A percentile compares a stretch with the other conserved stretches of the same genome.
These are phyloP conservation scores for Kalmusia sp. DNA, from an alignment of 2,329 filamentous ascomycete species.

Conservation along the genomic window DNA sequence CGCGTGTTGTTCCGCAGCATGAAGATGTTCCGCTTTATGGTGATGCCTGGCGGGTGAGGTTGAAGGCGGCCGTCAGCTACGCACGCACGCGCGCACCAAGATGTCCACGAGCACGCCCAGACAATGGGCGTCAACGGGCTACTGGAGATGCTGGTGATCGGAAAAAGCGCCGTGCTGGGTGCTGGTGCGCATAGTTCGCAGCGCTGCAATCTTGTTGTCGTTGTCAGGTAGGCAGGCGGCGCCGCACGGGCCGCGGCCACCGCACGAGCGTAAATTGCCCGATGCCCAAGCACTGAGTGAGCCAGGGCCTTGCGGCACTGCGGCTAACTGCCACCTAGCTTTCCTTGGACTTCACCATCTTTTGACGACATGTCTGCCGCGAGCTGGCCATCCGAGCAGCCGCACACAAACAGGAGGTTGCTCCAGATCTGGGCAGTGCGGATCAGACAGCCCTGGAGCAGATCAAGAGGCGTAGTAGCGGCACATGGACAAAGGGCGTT, in stretches of 20 bases:
- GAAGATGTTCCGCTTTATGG: background rate
- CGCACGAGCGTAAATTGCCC: constrained; percentile 4
- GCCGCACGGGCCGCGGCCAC: background rate
- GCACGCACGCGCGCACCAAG: constrained; percentile 6
- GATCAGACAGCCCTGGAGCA: background rate
- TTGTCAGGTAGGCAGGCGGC: background rate
- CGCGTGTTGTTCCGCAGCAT: no score
- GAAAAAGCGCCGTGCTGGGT: background rate
- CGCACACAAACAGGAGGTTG: no score
- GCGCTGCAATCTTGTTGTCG: constrained; percentile 3
- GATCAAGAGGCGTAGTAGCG: background rate
- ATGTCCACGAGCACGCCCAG: constrained; percentile 8
- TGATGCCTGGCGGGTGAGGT: constrained; percentile 4
- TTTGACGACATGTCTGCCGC: background rate
- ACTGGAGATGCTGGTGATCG: background rate
- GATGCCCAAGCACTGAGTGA: background rate
- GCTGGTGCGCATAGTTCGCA: background rate
- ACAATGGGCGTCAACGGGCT: no score
- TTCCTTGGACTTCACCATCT: background rate
- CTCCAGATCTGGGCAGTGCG: no score
- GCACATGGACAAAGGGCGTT: background rate
- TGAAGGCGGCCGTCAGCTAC: constrained; percentile 1
- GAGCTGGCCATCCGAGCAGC: no score
- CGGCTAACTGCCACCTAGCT: background rate
- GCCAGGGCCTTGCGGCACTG: background rate